phyloP scores from a whole-genome alignment of 805 yeast genomes.

The Starmerella roubikii region DNA sequence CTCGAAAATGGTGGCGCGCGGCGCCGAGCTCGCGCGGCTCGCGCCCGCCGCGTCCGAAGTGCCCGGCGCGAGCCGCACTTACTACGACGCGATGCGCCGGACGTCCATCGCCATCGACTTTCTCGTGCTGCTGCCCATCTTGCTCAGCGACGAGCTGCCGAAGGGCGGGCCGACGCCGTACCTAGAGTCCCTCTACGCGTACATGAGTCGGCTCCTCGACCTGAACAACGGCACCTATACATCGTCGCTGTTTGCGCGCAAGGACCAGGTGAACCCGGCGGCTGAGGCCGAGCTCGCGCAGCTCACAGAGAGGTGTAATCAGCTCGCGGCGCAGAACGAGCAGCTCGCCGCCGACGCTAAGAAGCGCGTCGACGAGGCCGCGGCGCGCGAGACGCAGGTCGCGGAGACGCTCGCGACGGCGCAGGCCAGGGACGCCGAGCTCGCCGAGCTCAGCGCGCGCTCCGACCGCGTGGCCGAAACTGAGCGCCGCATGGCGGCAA shows the following conservation, averaged over 20 bases:
- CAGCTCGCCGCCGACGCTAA: conserved; percentile 5
- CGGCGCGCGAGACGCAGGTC: conserved; percentile 7
- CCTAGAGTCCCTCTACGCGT: conserved; percentile 70
- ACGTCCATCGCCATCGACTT: conserved; percentile 57
- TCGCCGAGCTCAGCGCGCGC: conserved; percentile 6
- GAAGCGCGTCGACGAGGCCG: too few species aligned
- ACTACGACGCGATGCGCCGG: conserved; percentile 50
- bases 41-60: conserved; percentile 24
- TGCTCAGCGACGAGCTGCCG: conserved; percentile 70
- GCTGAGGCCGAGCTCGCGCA: neutral
- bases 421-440: conserved; percentile 14
- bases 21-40: conserved; percentile 14
- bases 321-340: conserved; percentile 10
- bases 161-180: conserved; percentile 72
- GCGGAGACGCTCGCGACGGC: conserved; percentile 15
- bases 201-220: conserved; percentile 27
- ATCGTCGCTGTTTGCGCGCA: conserved; percentile 8
- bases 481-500: conserved; percentile 9
- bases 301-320: conserved; percentile 1
- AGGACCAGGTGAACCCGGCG: conserved; percentile 1
- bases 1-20: conserved; percentile 13
- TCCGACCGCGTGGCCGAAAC: conserved; percentile 6
- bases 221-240: conserved; percentile 5
- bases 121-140: conserved; percentile 68
- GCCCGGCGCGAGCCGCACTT: conserved; percentile 42